phyloP scores from a whole-genome alignment of 768 basidiomycete species.

The Hericium alpestre region DNA sequence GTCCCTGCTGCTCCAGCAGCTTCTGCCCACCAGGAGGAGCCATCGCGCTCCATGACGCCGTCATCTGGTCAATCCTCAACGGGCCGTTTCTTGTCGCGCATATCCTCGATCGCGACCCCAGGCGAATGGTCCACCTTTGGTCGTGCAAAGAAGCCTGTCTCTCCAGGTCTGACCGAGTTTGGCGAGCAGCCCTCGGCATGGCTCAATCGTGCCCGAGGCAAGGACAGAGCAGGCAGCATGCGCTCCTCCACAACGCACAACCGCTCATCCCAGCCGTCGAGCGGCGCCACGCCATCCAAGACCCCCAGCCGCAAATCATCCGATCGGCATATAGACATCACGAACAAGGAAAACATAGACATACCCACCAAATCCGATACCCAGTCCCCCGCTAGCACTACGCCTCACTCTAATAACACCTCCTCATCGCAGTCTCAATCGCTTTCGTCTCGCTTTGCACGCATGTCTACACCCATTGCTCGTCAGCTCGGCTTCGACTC shows the following conservation, averaged over 20 bases:
- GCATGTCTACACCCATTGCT: conserved; percentile 18
- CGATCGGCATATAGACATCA: neutral
- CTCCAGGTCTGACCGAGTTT: conserved; percentile 10
- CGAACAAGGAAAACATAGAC: neutral
- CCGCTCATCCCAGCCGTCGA: conserved; percentile 16
- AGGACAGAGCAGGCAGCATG: conserved; percentile 16
- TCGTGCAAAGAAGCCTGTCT: conserved; percentile 14
- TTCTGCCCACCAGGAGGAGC: neutral
- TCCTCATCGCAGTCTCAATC: neutral
- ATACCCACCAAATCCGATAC: neutral
- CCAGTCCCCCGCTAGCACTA: conserved; percentile 6
- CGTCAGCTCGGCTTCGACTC: conserved; percentile 21
- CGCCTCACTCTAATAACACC: conserved; percentile 4
- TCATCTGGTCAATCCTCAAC: neutral
- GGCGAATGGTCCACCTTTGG: conserved; percentile 29
- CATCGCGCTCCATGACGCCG: neutral
- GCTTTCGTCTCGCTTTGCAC: conserved; percentile 1
- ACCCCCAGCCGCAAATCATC: neutral
- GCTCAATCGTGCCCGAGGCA: neutral
- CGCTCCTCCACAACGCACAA: conserved; percentile 22
- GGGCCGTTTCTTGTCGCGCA: conserved; percentile 7
- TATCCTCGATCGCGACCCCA: conserved; percentile 13
- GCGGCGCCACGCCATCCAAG: conserved; percentile 7
- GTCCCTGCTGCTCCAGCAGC: neutral
- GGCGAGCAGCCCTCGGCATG: conserved; percentile 14